phyloP scores from a whole-genome alignment of 2,329 filamentous ascomycete genomes.

The Colletotrichum agaves region DNA sequence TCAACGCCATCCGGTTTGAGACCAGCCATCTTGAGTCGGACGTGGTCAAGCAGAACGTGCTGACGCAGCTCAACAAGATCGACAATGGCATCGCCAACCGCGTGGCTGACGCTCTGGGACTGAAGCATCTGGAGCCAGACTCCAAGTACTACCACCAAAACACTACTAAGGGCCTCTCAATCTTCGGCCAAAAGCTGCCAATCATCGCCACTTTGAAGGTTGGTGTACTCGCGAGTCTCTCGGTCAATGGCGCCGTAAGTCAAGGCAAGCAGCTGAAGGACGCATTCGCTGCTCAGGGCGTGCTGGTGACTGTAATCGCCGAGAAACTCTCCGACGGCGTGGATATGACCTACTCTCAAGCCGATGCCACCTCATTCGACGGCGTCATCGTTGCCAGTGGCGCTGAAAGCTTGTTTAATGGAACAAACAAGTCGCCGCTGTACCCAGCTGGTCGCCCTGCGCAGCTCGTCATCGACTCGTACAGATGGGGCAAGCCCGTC shows the following conservation, averaged over 20 bases:
- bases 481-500: constrained; percentile 77
- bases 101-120: constrained; percentile 70
- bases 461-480: constrained; percentile 71
- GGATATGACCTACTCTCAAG: constrained; percentile 71
- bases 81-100: constrained; percentile 74
- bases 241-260: constrained; percentile 54
- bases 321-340: constrained; percentile 66
- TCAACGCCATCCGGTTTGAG: constrained; percentile 81
- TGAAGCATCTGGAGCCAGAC: constrained; percentile 69
- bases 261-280: constrained; percentile 62
- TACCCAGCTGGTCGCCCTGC: constrained; percentile 72
- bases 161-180: constrained; percentile 68
- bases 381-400: constrained; percentile 69
- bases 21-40: constrained; percentile 67
- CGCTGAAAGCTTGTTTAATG: constrained; percentile 62
- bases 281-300: constrained; percentile 59
- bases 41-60: constrained; percentile 71
- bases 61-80: constrained; percentile 75
- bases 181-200: constrained; percentile 67
- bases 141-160: constrained; percentile 76
- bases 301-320: constrained; percentile 69
- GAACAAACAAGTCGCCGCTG: constrained; percentile 58
- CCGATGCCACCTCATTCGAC: constrained; percentile 72
- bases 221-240: constrained; percentile 66
- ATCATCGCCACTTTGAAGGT: constrained; percentile 72